phyloP scores from a whole-genome alignment of 2,329 filamentous ascomycete genomes.

The Seiridium cupressi region DNA sequence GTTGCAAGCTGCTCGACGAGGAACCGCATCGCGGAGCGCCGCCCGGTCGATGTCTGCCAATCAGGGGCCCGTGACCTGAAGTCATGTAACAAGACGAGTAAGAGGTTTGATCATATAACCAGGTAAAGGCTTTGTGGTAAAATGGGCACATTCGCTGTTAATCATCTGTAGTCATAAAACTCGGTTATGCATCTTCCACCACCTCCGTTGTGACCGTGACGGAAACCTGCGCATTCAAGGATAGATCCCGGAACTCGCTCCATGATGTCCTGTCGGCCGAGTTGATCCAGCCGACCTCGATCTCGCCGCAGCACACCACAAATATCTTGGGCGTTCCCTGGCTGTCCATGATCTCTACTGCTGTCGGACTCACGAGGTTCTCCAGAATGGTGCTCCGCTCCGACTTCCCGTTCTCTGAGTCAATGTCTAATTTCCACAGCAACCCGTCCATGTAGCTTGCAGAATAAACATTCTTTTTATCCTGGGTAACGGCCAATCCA shows the following conservation, averaged over 20 bases:
- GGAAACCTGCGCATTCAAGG: not conserved
- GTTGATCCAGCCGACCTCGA: constrained; percentile 2
- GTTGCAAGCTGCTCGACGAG: not conserved
- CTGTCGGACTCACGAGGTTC: constrained; percentile 3
- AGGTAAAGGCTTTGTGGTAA: not conserved
- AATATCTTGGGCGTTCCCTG: not conserved
- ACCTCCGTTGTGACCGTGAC: not conserved
- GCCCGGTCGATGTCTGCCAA: not conserved
- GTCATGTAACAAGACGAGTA: too few relatives aligned
- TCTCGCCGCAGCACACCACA: constrained; percentile 5
- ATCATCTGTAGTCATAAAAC: not conserved
- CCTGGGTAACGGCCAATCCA: constrained; percentile 21
- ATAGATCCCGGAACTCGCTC: not conserved
- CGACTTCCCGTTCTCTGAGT: not conserved
- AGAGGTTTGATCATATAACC: not conserved
- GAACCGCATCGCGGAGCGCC: not conserved
- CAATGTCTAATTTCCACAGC: constrained; percentile 16
- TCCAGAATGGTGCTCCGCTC: not conserved
- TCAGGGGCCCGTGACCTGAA: not conserved
- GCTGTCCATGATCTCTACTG: not conserved
- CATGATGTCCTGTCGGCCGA: not conserved
- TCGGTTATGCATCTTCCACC: not conserved
- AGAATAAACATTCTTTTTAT: constrained; percentile 22
- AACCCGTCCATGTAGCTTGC: constrained; percentile 15
- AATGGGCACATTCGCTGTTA: not conserved